Base-by-base conservation (phyloP, 768 basidiomycete genomes). In the Chalciporus piperatus region DNA sequence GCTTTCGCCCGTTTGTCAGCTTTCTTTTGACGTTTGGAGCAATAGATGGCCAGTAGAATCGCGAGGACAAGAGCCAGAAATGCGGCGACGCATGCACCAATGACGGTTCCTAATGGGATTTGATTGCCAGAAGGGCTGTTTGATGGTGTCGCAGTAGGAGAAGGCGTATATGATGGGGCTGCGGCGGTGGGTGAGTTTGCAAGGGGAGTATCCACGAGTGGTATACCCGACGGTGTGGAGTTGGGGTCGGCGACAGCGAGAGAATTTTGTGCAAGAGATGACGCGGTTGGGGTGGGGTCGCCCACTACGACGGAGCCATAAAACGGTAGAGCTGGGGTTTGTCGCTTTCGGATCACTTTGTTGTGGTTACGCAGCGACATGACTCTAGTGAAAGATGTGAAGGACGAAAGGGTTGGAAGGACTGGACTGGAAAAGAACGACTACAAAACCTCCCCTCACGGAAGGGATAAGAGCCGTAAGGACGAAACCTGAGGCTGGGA, bases 71-170 rank as follows among this genome's bases (percentile, higher is more conserved):
- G 78, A 35, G 77, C 77, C 17, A 62, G 27, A 58, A 87, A 76
- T 22, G 83, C 81, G 4, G 78, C 85, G 1, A 85, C 70, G 55
- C 86, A 88, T 19, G 77, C 76, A 4, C 78, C 86, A 30, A 89
- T 72, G 30, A 86, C 84, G 6, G 82, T 78, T 51, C 76, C 72
- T 1, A 74, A 33, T 1, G 74, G 50, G 22, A 69, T 66, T 25
- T 67, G 51, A 30, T 49, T 46, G 3, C 30, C 30, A 19, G 67
- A 52, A 3, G 68, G 43, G 17, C 50, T 4, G 8, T 32, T 32
- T 13, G 30, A 32, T 32, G 54, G 28, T 12, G 66, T 13, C 25
- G 54, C 3, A 6, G 47, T 43, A 19, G 55, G 11, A 12, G 59
- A 39, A 9, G 56, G 28, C 3, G 59, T 27, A 37, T 64, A 47